Base-by-base conservation (phyloP, 768 basidiomycete species). In the Amanita thiersii region DNA sequence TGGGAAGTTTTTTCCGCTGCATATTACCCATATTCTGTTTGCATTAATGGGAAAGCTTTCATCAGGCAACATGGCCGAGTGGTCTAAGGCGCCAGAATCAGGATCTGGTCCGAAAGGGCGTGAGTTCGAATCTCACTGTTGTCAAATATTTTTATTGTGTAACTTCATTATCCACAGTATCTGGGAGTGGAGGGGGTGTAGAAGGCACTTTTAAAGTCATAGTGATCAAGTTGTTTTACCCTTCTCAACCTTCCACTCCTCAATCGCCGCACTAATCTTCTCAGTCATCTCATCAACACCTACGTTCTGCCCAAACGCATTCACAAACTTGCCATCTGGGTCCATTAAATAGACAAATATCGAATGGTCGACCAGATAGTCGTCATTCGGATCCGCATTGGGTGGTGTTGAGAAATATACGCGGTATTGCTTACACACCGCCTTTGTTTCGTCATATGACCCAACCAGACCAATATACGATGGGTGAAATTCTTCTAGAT, bases 291-390 rank as follows among this genome's bases (percentile, higher is more conserved):
- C 83, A 15, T 79, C 73, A 9, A 75, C 69, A 0, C 73, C 72
- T 40, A 73, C 81, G 37, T 70, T 73, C 67, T 96, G 91, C 3
- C 96, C 96, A 59, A 97, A 97, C 1, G 96, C 96, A 47, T 98
- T 92, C 0, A 97, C 88, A 51, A 98, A 99, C 55, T 84, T 72
- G 1, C 94, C 96, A 3, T 79, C 61, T 1, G 96, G 94, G 54
- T 97, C 92, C 91, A 99, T 96, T 25, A 99, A 75, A 63, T 99
- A 99, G 51, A 99, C 87, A 63, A 91, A 97, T 59, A 96, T 94
- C 30, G 87, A 91, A 60, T 87, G 85, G 63, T 98, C 96, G 24
- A 99, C 96, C 32, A 99, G 78, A 59, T 98, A 99, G 66, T 99
- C 96, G 37, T 91, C 93, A 6, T 73, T 77, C 11, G 84, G 77